These are phyloP conservation scores for Crotalaria pallida DNA, from an alignment of 306 rosid genomes.

Conservation along the genomic window DNA sequence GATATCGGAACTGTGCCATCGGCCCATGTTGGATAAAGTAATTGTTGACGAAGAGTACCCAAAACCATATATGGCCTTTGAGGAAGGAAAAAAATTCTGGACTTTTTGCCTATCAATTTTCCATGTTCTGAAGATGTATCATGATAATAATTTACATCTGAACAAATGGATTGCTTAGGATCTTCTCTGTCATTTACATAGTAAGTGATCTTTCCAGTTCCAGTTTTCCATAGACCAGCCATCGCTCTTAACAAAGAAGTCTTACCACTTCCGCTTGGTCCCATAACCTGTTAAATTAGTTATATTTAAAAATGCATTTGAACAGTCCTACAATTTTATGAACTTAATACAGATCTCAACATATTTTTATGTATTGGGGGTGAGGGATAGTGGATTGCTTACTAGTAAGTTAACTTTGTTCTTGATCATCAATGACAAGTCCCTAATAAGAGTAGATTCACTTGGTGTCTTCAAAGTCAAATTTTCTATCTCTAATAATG, in stretches of 20 bases:
- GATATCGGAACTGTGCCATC: slow-evolving; percentile 39
- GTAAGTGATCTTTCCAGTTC: slow-evolving; percentile 69
- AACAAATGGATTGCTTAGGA: slow-evolving; percentile 28
- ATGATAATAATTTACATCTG: slow-evolving; percentile 25
- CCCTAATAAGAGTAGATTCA: slow-evolving; percentile 58
- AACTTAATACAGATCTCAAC: neutral
- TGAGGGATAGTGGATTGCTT: slow-evolving; percentile 13
- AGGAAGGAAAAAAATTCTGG: slow-evolving; percentile 76
- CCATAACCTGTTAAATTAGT: slow-evolving; percentile 56
- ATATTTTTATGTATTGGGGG: neutral
- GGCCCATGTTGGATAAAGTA: slow-evolving; percentile 91
- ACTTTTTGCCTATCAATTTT: slow-evolving; percentile 43
- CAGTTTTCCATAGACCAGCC: slow-evolving; percentile 94
- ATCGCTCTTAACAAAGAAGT: slow-evolving; percentile 84
- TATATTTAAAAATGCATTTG: slow-evolving; percentile 1
- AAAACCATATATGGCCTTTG: slow-evolving; percentile 98
- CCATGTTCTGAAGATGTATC: slow-evolving; percentile 22
- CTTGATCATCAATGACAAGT: slow-evolving; percentile 54
- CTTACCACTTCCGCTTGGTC: slow-evolving; percentile 93
- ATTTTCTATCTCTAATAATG: slow-evolving; percentile 62
- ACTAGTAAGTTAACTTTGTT: slow-evolving; percentile 74
- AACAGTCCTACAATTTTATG: slow-evolving; percentile 5
- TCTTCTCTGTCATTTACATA: slow-evolving; percentile 46
- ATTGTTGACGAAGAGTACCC: slow-evolving; percentile 89
- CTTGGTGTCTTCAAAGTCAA: slow-evolving; percentile 81